A percentile compares a stretch with the other conserved stretches of the same genome.
phyloP scores from a whole-genome alignment of 192 early-diverging fungal species.

The Rhizophagus clarus region DNA sequence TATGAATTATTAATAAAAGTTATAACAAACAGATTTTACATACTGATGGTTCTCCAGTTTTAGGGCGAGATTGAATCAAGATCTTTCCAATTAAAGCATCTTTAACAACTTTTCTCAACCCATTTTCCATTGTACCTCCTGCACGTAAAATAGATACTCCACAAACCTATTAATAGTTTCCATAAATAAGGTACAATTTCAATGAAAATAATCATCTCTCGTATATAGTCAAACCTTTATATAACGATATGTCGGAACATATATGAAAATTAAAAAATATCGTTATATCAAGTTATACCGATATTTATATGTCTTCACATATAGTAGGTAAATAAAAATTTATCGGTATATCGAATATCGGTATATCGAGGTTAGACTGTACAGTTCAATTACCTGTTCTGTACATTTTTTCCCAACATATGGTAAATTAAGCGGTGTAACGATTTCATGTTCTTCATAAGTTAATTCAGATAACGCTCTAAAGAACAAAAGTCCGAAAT shows the following conservation, averaged over 20 bases:
- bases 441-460: constrained; percentile 47
- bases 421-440: constrained; percentile 60
- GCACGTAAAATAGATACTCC: constrained; percentile 86
- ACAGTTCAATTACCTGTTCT: constrained; percentile 35
- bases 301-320: too few species aligned
- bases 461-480: constrained; percentile 69
- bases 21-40: background rate
- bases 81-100: constrained; percentile 88
- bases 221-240: too few species aligned
- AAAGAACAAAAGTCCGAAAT: constrained; percentile 1
- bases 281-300: too few species aligned
- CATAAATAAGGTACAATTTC: background rate
- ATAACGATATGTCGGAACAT: too few species aligned
- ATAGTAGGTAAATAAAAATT: too few species aligned
- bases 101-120: constrained; percentile 76
- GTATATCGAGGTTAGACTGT: too few species aligned
- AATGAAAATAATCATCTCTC: background rate
- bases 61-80: constrained; percentile 81
- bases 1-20: background rate
- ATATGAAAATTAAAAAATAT: too few species aligned
- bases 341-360: too few species aligned
- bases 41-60: constrained; percentile 77
- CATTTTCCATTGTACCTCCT: constrained; percentile 91
- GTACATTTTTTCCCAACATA: constrained; percentile 53
- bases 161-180: constrained; percentile 48